Evolutionary conservation across 2,329 filamentous ascomycete species (phyloP).

Genomic region (Xylariaceae sp.): DNA sequence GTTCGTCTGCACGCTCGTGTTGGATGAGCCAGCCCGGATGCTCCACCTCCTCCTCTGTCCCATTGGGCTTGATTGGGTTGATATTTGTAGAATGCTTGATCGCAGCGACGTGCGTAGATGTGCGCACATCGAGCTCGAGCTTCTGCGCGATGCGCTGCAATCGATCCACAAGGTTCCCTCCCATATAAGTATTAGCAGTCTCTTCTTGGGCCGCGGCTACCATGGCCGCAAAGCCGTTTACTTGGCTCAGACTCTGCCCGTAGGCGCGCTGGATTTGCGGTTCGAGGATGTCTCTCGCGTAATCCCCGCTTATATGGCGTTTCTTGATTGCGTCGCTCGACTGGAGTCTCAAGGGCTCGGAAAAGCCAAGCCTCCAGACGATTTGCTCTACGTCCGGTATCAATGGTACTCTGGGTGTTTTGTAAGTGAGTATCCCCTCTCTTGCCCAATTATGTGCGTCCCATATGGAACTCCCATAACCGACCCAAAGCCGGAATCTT

Average conservation of each 20-base stretch:
- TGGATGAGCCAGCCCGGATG: conserved; percentile 7
- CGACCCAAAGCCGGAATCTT: conserved; percentile 21
- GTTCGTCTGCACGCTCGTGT: background rate
- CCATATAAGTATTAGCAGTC: conserved; percentile 16
- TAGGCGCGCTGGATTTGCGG: conserved; percentile 22
- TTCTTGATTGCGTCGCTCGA: conserved; percentile 11
- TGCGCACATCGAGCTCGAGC: conserved; percentile 4
- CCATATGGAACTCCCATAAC: conserved; percentile 24
- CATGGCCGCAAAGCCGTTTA: conserved; percentile 20
- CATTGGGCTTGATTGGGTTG: background rate
- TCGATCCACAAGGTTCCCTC: conserved; percentile 18
- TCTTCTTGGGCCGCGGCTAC: conserved; percentile 23
- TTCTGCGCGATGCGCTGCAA: conserved; percentile 6
- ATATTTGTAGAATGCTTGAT: background rate
- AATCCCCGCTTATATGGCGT: conserved; percentile 20
- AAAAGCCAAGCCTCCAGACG: conserved; percentile 14
- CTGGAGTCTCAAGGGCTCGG: conserved; percentile 9
- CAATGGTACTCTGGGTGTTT: conserved; percentile 4
- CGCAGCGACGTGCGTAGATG: conserved; percentile 7
- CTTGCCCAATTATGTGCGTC: conserved; percentile 14
- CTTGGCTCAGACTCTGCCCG: conserved; percentile 13
- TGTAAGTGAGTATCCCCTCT: conserved; percentile 13
- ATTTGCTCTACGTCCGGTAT: conserved; percentile 14
- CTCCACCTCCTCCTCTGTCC: background rate
- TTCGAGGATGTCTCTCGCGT: conserved; percentile 21